Conservation (phyloP, 2,329 filamentous ascomycete genomes). For the Trichoderma atroviride region DNA sequence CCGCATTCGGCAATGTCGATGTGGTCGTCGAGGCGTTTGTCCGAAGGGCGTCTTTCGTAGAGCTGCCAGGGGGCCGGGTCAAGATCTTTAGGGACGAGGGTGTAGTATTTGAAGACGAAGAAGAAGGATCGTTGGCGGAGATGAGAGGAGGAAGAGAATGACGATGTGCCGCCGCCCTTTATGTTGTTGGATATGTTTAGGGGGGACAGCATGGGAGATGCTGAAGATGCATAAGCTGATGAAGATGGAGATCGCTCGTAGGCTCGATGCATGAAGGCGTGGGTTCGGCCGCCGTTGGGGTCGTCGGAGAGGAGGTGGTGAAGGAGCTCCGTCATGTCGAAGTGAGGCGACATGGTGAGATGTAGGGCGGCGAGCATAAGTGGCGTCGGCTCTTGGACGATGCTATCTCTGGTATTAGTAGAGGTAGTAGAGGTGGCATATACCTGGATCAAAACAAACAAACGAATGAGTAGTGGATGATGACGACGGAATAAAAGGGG, state of each 20-base stretch:
- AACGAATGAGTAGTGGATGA: no score
- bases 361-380: slow-evolving; percentile 63
- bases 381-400: slow-evolving; percentile 63
- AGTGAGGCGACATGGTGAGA: slow-evolving; percentile 57
- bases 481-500: background rate
- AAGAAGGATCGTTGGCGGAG: slow-evolving; percentile 60
- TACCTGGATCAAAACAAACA: background rate
- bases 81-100: slow-evolving; percentile 58
- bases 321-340: slow-evolving; percentile 65
- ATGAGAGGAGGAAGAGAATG: slow-evolving; percentile 34
- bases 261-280: slow-evolving; percentile 55
- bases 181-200: slow-evolving; percentile 19
- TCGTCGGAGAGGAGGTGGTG: slow-evolving; percentile 55
- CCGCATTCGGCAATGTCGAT: slow-evolving; percentile 62
- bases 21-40: slow-evolving; percentile 49
- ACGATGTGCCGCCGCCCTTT: background rate
- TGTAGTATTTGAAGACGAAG: slow-evolving; percentile 68
- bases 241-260: slow-evolving; percentile 40
- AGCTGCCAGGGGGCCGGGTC: slow-evolving; percentile 63
- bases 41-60: slow-evolving; percentile 50
- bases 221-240: slow-evolving; percentile 27
- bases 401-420: slow-evolving; percentile 39
- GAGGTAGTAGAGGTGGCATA: background rate
- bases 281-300: slow-evolving; percentile 47
- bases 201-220: slow-evolving; percentile 28